Percentiles rank a stretch among this genome's conserved stretches.
These are phyloP conservation scores for Cicer bijugum DNA, from an alignment of 306 rosid genomes.

Conservation along the genomic window DNA sequence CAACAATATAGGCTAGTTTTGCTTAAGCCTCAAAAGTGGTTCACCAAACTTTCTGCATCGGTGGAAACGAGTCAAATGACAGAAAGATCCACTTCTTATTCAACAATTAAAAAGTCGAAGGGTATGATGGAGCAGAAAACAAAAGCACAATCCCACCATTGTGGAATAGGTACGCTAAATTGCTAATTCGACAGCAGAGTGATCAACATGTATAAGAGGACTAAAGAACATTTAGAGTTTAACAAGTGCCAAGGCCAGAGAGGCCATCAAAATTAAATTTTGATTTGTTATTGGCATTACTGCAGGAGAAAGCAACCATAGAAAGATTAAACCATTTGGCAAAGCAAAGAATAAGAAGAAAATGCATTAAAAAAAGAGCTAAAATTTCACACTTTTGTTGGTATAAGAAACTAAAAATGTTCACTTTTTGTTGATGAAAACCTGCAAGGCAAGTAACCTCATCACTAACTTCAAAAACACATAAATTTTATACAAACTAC, in stretches of 20 bases:
- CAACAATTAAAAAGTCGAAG: not conserved
- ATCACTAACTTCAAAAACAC: conserved; percentile 55
- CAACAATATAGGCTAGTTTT: conserved; percentile 17
- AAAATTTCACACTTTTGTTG: conserved; percentile 43
- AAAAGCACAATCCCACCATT: conserved; percentile 2
- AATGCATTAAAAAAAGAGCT: conserved; percentile 21
- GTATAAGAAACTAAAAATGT: conserved; percentile 41
- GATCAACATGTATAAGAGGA: conserved; percentile 37
- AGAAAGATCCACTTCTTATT: conserved; percentile 27
- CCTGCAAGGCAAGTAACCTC: conserved; percentile 55
- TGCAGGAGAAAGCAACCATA: conserved; percentile 29
- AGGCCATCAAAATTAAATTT: not conserved
- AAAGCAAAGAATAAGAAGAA: conserved; percentile 52
- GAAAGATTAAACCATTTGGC: conserved; percentile 29
- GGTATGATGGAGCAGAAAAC: not conserved
- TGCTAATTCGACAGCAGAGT: conserved; percentile 31
- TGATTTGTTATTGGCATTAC: conserved; percentile 25
- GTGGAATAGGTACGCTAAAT: conserved; percentile 34
- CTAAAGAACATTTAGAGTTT: conserved; percentile 40
- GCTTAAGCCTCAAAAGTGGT: conserved; percentile 29
- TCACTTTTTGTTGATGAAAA: conserved; percentile 47
- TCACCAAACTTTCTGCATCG: conserved; percentile 27
- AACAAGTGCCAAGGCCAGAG: conserved; percentile 10
- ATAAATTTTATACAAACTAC: conserved; percentile 33
- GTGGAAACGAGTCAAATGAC: conserved; percentile 23